Evolutionary conservation across 176 grass and related monocot species (phyloP), one percentile per base, ranked within the genome.

Genomic region (Juncus effusus): DNA sequence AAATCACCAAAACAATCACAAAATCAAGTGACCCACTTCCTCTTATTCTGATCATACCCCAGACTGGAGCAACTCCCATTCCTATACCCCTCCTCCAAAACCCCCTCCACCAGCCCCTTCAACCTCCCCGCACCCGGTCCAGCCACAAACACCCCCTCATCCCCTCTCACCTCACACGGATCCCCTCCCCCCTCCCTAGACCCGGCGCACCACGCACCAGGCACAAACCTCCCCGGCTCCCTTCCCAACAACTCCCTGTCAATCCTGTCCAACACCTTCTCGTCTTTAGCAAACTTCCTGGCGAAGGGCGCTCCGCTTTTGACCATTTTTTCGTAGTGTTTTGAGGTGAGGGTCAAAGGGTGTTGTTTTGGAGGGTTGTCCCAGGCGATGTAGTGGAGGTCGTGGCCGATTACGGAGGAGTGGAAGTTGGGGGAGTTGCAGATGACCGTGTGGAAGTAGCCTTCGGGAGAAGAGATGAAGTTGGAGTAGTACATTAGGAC

Each of bases 361-460:
- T 97, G 88, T 74, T 92, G 85, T 79, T 78, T 92, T 4, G 94
- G 88, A 75, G 94, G 94, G 69, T 86, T 81, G 76, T 88, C 88
- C 94, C 89, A 93, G 5, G 82, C 68, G 41, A 93, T 99, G 76
- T 90, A 93, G 59, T 93, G 88, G 53, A 99, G 78, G 58, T 93
- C 94, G 35, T 92, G 88, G 35, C 83, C 73, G 47, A 99, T 62
- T 0, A 9, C 75, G 3, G 94, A 92, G 61, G 76, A 82, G 11
- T 39, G 57, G 49, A 89, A 99, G 52, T 81, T 75, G 6, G 72
- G 68, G 3, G 88, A 81, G 70, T 87, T 93, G 83, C 94, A 93
- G 64, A 99, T 93, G 8, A 87, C 88, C 2, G 88, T 89, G 68
- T 99, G 94, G 58, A 93, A 93, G 70, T 99, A 99, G 12, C 94